Conservation (phyloP, 2,329 filamentous ascomycete species). For the Epichloe uncinata region DNA sequence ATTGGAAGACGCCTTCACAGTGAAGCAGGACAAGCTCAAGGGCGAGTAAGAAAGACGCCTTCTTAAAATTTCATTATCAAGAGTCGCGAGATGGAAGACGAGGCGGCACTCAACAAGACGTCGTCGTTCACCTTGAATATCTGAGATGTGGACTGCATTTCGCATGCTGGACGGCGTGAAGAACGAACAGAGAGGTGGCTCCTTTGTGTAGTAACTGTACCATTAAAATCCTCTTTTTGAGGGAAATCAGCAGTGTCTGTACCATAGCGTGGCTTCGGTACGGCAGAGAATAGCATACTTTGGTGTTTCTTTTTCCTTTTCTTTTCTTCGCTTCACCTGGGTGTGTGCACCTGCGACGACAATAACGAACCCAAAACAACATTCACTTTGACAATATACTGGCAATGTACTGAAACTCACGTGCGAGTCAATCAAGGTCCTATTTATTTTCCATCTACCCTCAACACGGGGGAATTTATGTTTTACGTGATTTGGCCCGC, state of each 20-base stretch:
- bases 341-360: no score
- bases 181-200: not conserved
- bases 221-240: constrained; percentile 3
- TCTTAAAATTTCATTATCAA: not conserved
- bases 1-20: constrained; percentile 49
- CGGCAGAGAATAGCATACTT: constrained; percentile 5
- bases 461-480: not conserved
- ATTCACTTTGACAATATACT: not conserved
- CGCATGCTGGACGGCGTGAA: not conserved
- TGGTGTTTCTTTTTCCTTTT: not conserved
- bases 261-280: constrained; percentile 5
- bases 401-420: not conserved
- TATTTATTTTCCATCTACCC: not conserved
- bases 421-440: not conserved
- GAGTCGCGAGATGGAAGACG: not conserved
- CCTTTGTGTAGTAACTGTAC: constrained; percentile 7
- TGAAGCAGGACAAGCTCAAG: constrained; percentile 57
- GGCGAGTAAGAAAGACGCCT: constrained; percentile 34
- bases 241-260: constrained; percentile 4
- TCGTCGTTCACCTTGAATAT: no score
- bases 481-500: not conserved
- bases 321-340: not conserved
- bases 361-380: no score
- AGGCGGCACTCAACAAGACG: no score
- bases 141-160: not conserved